A percentile compares a stretch with the other conserved stretches of the same genome.
phyloP scores from a whole-genome alignment of 176 grass and related monocot species.

The Echinochloa phyllopogon region DNA sequence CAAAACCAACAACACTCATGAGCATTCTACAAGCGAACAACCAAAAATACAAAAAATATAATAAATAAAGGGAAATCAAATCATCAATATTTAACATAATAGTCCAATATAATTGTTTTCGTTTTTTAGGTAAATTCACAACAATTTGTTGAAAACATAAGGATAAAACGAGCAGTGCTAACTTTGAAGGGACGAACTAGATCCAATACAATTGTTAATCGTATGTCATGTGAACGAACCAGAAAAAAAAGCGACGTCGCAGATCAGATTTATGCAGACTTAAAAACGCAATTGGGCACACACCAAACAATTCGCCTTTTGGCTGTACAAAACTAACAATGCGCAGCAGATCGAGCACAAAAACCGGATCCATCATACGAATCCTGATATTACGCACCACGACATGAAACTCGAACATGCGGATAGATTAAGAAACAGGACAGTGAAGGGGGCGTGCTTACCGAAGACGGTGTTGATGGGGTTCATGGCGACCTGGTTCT shows the following conservation, averaged over 20 bases:
- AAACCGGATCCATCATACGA: not conserved
- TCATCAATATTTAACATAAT: not conserved
- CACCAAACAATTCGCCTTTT: not conserved
- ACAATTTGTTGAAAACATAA: not conserved
- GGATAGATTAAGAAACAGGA: not conserved
- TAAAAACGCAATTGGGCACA: not conserved
- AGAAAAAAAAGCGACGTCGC: not conserved
- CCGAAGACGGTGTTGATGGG: constrained; percentile 84
- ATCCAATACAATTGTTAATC: not conserved
- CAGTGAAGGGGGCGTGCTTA: constrained; percentile 13
- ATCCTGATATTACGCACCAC: not conserved
- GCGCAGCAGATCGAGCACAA: not conserved
- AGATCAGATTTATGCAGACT: not conserved
- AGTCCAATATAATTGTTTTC: not conserved
- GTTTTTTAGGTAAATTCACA: not conserved
- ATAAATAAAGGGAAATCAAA: not conserved
- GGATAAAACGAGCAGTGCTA: not conserved
- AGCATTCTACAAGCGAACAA: not conserved
- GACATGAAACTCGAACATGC: not conserved
- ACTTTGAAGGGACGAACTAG: not conserved
- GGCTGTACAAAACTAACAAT: not conserved
- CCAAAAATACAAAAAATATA: not conserved
- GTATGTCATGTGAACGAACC: not conserved
- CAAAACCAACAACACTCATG: not conserved
- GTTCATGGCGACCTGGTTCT: constrained; percentile 83